phyloP scores from a whole-genome alignment of 345 rosid genomes.

The Pistacia atlantica region DNA sequence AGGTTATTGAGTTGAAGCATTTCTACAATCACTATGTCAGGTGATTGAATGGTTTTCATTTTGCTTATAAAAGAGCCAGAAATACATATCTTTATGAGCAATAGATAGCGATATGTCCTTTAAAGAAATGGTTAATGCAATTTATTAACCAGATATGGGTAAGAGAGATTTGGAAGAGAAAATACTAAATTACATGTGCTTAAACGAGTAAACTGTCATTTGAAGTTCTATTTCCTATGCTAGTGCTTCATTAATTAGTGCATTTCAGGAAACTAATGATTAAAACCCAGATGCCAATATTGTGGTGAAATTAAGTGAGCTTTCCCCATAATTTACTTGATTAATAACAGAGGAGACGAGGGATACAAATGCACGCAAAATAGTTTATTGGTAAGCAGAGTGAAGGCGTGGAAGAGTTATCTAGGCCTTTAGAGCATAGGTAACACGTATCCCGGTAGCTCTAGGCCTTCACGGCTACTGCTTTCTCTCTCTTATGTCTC shows the following conservation, averaged over 20 bases:
- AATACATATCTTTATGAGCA: background rate
- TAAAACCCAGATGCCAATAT: background rate
- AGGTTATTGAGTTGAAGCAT: background rate
- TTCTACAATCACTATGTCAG: background rate
- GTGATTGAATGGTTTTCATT: slow-evolving; percentile 1
- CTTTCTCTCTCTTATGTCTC: background rate
- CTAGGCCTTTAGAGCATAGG: slow-evolving; percentile 11
- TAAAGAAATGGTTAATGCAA: background rate
- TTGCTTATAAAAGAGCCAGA: background rate
- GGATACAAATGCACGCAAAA: slow-evolving; percentile 12
- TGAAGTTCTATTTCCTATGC: background rate
- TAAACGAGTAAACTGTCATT: background rate
- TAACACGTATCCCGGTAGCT: slow-evolving; percentile 11
- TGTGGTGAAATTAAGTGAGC: background rate
- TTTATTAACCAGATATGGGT: too few species aligned
- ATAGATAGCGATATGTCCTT: background rate
- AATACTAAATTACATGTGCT: background rate
- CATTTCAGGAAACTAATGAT: slow-evolving; percentile 1
- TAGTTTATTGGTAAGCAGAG: slow-evolving; percentile 28
- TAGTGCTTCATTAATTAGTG: background rate
- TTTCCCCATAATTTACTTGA: slow-evolving; percentile 12
- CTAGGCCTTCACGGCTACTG: background rate
- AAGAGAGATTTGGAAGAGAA: too few species aligned
- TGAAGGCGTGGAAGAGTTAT: background rate
- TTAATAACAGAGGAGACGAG: slow-evolving; percentile 10